Conservation (phyloP, 768 basidiomycete genomes). For the Pulveroboletus ravenelii region DNA sequence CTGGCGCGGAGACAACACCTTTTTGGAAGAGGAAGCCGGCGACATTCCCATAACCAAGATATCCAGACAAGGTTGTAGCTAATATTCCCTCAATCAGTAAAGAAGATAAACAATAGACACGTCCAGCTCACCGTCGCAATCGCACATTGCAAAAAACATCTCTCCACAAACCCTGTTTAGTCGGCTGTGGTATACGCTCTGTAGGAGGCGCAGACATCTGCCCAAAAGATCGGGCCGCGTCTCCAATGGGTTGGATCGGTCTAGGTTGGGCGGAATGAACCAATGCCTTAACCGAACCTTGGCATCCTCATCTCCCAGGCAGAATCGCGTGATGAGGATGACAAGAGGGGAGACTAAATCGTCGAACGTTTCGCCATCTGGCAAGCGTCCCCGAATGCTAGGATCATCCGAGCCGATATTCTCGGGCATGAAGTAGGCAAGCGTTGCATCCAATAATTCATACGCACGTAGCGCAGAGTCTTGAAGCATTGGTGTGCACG, state of each 20-base stretch:
- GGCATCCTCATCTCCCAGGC: conserved; percentile 55
- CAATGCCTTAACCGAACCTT: conserved; percentile 55
- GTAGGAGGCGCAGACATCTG: conserved; percentile 70
- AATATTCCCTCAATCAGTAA: conserved; percentile 1
- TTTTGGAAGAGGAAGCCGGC: conserved; percentile 93
- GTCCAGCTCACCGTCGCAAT: conserved; percentile 55
- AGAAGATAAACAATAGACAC: background rate
- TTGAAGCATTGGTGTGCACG: conserved; percentile 23
- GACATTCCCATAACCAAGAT: conserved; percentile 92
- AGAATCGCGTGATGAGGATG: conserved; percentile 69
- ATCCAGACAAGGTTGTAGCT: conserved; percentile 70
- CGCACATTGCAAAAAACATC: conserved; percentile 79
- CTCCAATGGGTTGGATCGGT: conserved; percentile 76
- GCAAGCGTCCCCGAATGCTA: conserved; percentile 44
- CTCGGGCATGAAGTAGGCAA: conserved; percentile 63
- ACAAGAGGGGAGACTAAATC: conserved; percentile 74
- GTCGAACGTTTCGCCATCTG: conserved; percentile 56
- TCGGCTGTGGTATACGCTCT: conserved; percentile 65
- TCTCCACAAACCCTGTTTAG: conserved; percentile 80
- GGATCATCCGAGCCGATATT: conserved; percentile 58
- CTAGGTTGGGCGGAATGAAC: conserved; percentile 74
- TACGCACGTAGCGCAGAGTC: conserved; percentile 63
- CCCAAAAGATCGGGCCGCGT: conserved; percentile 71
- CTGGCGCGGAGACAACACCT: conserved; percentile 67
- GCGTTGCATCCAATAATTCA: conserved; percentile 59